Evolutionary conservation across 108 stramenopile genomes (phyloP), one percentile per base, ranked within the genome.

Genomic region (Pelagomonas calceolata): DNA sequence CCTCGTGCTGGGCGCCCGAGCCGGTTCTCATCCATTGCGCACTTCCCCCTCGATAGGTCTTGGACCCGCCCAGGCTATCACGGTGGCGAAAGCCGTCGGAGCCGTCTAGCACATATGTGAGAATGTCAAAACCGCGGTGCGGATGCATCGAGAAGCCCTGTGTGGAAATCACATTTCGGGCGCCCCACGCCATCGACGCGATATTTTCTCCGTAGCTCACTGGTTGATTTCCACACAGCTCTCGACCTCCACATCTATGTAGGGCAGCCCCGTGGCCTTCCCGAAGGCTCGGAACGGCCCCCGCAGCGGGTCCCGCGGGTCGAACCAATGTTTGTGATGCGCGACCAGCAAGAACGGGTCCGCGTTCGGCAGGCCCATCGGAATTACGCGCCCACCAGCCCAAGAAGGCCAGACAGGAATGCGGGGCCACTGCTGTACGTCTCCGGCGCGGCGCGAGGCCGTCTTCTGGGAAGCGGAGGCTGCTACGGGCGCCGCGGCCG

Each of bases 121-220:
- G 66, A 7, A 89, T 93, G 9, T 87, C 72, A 72, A 93, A 93
- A 17, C 92, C 92, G 39, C 89, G 79, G 77, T 93, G 92, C 33
- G 90, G 88, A 82, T 93, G 92, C 17, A 88, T 74, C 0, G 92
- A 88, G 82, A 93, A 93, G 32, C 92, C 92, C 72, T 93, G 90
- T 7, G 92, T n/a, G n/a, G n/a, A n/a, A n/a, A n/a, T n/a, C n/a
- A n/a, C n/a, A n/a, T n/a, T n/a, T n/a, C n/a, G n/a, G n/a, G n/a
- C n/a, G n/a, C n/a, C n/a, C n/a, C n/a, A n/a, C n/a, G n/a, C n/a
- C n/a, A n/a, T n/a, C n/a, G n/a, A n/a, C n/a, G n/a, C n/a, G n/a
- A n/a, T n/a, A n/a, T n/a, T n/a, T n/a, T n/a, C n/a, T n/a, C n/a
- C n/a, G n/a, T n/a, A n/a, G n/a, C n/a, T n/a, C n/a, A n/a, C n/a